Conservation (phyloP, 345 rosid species). For the Murraya koenigii region DNA sequence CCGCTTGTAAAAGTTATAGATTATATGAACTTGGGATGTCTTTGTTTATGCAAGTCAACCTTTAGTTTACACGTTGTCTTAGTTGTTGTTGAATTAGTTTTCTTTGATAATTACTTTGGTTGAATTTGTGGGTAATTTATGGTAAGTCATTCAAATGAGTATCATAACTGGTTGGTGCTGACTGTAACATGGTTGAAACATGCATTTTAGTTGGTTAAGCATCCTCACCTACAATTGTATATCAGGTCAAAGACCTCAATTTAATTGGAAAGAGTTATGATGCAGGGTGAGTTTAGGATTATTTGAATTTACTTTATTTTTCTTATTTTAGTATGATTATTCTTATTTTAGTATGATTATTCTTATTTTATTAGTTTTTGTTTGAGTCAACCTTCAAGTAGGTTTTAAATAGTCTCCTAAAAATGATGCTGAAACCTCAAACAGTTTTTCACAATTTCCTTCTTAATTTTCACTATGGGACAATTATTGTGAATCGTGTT, state of each 20-base stretch:
- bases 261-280: background rate
- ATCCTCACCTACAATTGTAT: background rate
- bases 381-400: background rate
- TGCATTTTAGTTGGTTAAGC: slow-evolving; percentile 1
- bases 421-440: background rate
- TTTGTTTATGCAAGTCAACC: slow-evolving; percentile 25
- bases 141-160: background rate
- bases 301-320: background rate
- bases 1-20: slow-evolving; percentile 1
- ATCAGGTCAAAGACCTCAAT: slow-evolving; percentile 4
- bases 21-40: slow-evolving; percentile 22
- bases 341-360: background rate
- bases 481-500: background rate
- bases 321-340: background rate
- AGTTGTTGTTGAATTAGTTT: background rate
- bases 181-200: slow-evolving; percentile 4
- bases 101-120: slow-evolving; percentile 3
- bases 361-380: background rate
- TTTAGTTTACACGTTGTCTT: background rate
- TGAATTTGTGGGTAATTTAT: slow-evolving; percentile 5
- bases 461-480: background rate
- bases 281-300: background rate
- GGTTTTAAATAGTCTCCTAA: background rate
- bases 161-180: slow-evolving; percentile 1
- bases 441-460: background rate